Evolutionary conservation across 2,329 filamentous ascomycete genomes (phyloP).

Genomic region (Coniochaeta sp.): DNA sequence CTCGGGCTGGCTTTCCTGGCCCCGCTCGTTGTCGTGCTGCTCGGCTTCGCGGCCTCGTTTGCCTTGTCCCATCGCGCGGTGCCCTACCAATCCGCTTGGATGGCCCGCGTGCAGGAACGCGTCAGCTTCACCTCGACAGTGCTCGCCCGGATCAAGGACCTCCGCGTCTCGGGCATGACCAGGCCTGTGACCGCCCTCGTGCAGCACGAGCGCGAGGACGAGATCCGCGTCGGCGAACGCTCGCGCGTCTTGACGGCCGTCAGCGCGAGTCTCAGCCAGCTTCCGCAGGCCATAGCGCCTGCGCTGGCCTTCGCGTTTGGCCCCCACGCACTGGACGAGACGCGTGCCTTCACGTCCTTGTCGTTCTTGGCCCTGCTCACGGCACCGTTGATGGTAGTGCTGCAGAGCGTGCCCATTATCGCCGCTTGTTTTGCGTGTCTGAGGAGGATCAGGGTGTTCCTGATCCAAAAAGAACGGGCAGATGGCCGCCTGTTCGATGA

Average conservation of each 20-base stretch:
- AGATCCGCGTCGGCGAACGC: conserved; percentile 19
- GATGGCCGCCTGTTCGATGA: neutral
- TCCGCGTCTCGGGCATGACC: conserved; percentile 5
- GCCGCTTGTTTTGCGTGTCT: conserved; percentile 9
- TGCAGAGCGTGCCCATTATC: conserved; percentile 6
- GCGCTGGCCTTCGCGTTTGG: conserved; percentile 5
- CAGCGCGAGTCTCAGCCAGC: conserved; percentile 5
- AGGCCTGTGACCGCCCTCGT: conserved; percentile 20
- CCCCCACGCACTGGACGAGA: neutral
- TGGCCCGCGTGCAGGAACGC: conserved; percentile 8
- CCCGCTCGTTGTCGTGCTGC: conserved; percentile 1
- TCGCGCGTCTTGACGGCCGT: conserved; percentile 18
- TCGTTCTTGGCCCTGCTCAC: conserved; percentile 8
- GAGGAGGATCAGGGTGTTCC: conserved; percentile 10
- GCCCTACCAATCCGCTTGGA: conserved; percentile 18
- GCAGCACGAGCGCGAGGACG: conserved; percentile 18
- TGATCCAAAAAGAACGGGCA: neutral
- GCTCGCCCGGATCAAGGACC: neutral
- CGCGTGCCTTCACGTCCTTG: conserved; percentile 4
- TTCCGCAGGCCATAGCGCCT: conserved; percentile 4
- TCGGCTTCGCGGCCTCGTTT: conserved; percentile 14
- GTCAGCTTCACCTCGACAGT: conserved; percentile 10
- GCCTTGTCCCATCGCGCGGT: conserved; percentile 21
- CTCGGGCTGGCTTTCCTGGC: conserved; percentile 5
- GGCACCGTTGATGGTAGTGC: conserved; percentile 5